Evolutionary conservation across 2,329 filamentous ascomycete species (phyloP).

Genomic region (Nakataea oryzae): DNA sequence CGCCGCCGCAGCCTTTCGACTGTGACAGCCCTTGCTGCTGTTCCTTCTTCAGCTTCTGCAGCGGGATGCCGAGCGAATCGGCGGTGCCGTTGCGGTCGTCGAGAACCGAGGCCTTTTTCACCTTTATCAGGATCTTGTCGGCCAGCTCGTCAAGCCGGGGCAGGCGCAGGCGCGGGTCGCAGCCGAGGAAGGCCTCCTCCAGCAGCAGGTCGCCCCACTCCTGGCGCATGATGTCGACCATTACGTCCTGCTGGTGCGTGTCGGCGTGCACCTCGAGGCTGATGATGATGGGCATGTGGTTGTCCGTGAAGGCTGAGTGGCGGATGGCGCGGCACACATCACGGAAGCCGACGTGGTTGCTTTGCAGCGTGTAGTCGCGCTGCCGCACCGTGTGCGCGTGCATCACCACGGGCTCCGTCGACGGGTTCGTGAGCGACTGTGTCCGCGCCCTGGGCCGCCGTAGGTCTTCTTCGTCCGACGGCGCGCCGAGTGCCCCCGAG

Average conservation of each 20-base stretch:
- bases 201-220: constrained; percentile 72
- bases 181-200: constrained; percentile 40
- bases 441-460: constrained; percentile 5
- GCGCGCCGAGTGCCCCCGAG: background rate
- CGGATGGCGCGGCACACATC: constrained; percentile 74
- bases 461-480: constrained; percentile 7
- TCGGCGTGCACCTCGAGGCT: constrained; percentile 87
- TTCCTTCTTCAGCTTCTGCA: constrained; percentile 23
- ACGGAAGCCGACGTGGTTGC: constrained; percentile 75
- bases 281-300: constrained; percentile 74
- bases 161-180: constrained; percentile 43
- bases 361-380: constrained; percentile 57
- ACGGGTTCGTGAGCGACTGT: constrained; percentile 3
- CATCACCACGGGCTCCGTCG: constrained; percentile 63
- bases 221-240: constrained; percentile 90
- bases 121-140: constrained; percentile 76
- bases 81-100: constrained; percentile 15
- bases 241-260: constrained; percentile 72
- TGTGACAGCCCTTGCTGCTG: constrained; percentile 11
- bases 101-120: constrained; percentile 45
- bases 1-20: constrained; percentile 5
- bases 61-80: constrained; percentile 18
- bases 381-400: constrained; percentile 38
- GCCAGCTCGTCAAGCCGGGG: constrained; percentile 62
- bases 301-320: constrained; percentile 67